Evolutionary conservation across 495 filamentous ascomycete genomes (phyloP).

Genomic region (Viridothelium virens): DNA sequence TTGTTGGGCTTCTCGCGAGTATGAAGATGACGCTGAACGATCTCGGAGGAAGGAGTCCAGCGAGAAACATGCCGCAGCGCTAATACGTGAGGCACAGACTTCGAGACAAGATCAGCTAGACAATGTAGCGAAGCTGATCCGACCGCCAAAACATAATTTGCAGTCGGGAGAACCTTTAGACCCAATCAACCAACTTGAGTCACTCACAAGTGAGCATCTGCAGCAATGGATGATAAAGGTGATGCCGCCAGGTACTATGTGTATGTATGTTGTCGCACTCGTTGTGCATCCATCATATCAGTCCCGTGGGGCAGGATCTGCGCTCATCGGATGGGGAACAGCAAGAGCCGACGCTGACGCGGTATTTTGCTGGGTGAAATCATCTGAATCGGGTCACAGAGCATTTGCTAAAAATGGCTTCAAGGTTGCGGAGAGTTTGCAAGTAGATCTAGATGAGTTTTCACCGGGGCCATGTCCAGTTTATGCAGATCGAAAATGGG

Average conservation of each 20-base stretch:
- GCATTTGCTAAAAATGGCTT: conserved; percentile 5
- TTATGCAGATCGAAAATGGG: conserved; percentile 4
- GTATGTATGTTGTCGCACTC: conserved; percentile 6
- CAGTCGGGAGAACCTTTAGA: not conserved
- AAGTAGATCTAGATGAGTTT: conserved; percentile 1
- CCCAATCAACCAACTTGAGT: not conserved
- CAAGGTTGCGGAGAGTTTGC: not conserved
- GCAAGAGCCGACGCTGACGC: conserved; percentile 6
- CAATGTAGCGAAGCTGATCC: conserved; percentile 6
- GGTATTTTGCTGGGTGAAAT: conserved; percentile 6
- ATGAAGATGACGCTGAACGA: conserved; percentile 6
- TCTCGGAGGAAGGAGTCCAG: conserved; percentile 3
- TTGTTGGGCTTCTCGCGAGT: conserved; percentile 7
- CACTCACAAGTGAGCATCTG: conserved; percentile 8
- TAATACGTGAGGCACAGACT: conserved; percentile 9
- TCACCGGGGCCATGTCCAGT: conserved; percentile 7
- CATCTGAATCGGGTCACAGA: conserved; percentile 7
- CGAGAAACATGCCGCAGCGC: conserved; percentile 7
- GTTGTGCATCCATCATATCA: conserved; percentile 3
- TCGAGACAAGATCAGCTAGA: not conserved
- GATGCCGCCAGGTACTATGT: conserved; percentile 2
- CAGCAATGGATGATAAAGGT: conserved; percentile 2
- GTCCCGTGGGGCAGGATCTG: not conserved
- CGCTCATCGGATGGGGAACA: conserved; percentile 4
- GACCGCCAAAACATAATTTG: conserved; percentile 2